phyloP scores from a whole-genome alignment of 2,329 filamentous ascomycete genomes.

The Fusarium buharicum region DNA sequence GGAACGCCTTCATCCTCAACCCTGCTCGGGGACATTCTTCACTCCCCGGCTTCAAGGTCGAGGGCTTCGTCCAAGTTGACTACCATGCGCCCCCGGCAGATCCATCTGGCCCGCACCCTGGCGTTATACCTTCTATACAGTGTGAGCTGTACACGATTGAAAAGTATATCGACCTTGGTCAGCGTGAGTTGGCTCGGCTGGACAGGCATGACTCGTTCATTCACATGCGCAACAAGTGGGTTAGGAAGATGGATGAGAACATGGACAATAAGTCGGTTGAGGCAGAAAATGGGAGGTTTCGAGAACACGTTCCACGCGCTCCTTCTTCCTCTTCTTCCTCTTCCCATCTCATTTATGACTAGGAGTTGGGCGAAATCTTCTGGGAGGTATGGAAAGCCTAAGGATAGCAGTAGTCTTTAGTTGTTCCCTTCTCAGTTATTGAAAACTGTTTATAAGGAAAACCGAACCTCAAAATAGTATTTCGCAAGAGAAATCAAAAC shows the following conservation, averaged over 20 bases:
- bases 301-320: too few relatives aligned
- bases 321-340: not conserved
- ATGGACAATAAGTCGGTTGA: not conserved
- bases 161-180: conserved; percentile 3
- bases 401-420: not conserved
- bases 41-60: not conserved
- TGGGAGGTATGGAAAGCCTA: not conserved
- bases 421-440: too few relatives aligned
- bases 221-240: conserved; percentile 16
- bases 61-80: not conserved
- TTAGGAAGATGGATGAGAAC: not conserved
- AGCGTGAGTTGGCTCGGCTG: conserved; percentile 23
- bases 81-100: not conserved
- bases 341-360: conserved; percentile 7
- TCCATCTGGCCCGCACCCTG: not conserved
- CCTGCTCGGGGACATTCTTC: not conserved
- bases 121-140: not conserved
- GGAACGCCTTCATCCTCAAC: conserved; percentile 29
- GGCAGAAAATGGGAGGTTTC: not conserved
- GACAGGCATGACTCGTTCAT: conserved; percentile 16
- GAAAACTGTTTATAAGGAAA: too few relatives aligned
- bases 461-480: too few relatives aligned
- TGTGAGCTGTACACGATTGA: conserved; percentile 1
- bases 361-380: not conserved
- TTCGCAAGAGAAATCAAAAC: not conserved